Base-by-base conservation (phyloP, 257 asterid species). In the Perilla frutescens region DNA sequence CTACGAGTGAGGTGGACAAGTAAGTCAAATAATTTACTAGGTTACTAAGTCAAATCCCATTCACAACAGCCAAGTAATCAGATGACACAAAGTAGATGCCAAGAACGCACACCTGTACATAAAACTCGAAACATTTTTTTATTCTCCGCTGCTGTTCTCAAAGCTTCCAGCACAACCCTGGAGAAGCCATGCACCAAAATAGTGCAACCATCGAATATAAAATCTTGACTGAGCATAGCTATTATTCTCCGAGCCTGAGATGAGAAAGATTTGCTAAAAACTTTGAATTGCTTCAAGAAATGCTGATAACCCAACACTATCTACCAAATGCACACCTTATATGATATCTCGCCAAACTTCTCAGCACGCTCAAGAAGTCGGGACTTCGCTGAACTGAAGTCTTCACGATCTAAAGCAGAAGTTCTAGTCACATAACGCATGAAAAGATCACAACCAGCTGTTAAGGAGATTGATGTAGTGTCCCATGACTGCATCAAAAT, bases 131-230 rank as follows among this genome's bases (percentile, higher is more conserved):
- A 94, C 47, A 76, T 83, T 58, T 94, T 94, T 68, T 85, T 81
- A 77, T 76, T 88, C 66, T 81, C 90, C 7, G 97, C 97, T 37
- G 96, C 96, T 15, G 93, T 88, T 85, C 70, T 87, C 87, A 91
- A 65, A 68, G 88, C 83, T 79, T 94, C 97, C 72, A 94, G 81
- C 73, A 94, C 98, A 20, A 91, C 98, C 39, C 98, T 73, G 8
- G 98, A 94, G 88, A 88, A 94, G 61, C 97, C 98, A 80, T 94
- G 98, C 75, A 94, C 96, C 88, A 91, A 80, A 68, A 94, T 91
- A 78, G 96, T 91, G 74, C 97, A 94, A 13, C 97, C 96, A 82
- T 94, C 92, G 37, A 86, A 91, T 37, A 94, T 88, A 80, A 94
- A 94, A 84, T 94, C 97, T 81, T 94, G 96, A 78, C 96, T 75